Conservation (phyloP, 1,284 basidiomycete species). For the Sporisorium sorghi region DNA sequence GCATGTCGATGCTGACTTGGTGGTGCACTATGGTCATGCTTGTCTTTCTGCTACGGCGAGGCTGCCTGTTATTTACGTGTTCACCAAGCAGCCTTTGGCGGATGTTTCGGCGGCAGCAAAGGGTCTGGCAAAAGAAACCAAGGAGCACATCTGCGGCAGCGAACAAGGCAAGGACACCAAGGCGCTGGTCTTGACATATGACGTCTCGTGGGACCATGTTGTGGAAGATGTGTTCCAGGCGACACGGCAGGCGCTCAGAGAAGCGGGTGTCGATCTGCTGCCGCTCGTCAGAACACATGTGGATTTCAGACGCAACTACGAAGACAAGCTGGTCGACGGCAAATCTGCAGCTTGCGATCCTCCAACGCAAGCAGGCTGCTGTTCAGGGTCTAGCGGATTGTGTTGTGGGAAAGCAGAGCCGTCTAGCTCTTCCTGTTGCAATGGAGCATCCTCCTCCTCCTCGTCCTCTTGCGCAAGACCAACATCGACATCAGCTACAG, state of each 20-base stretch:
- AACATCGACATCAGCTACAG: slow-evolving; percentile 41
- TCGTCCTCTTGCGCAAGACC: slow-evolving; percentile 14
- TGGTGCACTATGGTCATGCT: slow-evolving; percentile 96
- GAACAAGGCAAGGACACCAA: slow-evolving; percentile 33
- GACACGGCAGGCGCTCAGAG: slow-evolving; percentile 70
- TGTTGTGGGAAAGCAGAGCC: slow-evolving; percentile 3
- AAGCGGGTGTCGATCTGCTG: slow-evolving; percentile 25
- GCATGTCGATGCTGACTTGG: slow-evolving; percentile 89
- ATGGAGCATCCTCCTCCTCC: slow-evolving; percentile 12
- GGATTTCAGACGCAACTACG: slow-evolving; percentile 54
- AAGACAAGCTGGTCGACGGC: slow-evolving; percentile 43
- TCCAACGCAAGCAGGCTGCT: slow-evolving; percentile 4
- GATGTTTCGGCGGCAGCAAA: slow-evolving; percentile 70
- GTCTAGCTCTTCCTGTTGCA: slow-evolving; percentile 15
- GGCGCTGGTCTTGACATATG: slow-evolving; percentile 77
- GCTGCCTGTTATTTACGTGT: slow-evolving; percentile 85
- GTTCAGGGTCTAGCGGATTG: background rate
- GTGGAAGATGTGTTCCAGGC: slow-evolving; percentile 37
- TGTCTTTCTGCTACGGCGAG: slow-evolving; percentile 85
- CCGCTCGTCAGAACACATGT: slow-evolving; percentile 52
- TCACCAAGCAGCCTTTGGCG: slow-evolving; percentile 76
- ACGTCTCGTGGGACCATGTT: slow-evolving; percentile 80
- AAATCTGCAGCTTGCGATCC: slow-evolving; percentile 5
- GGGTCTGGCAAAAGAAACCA: slow-evolving; percentile 29
- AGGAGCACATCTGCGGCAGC: slow-evolving; percentile 10